Base-by-base conservation (phyloP, 768 basidiomycete species). In the Favolaschia claudopus region DNA sequence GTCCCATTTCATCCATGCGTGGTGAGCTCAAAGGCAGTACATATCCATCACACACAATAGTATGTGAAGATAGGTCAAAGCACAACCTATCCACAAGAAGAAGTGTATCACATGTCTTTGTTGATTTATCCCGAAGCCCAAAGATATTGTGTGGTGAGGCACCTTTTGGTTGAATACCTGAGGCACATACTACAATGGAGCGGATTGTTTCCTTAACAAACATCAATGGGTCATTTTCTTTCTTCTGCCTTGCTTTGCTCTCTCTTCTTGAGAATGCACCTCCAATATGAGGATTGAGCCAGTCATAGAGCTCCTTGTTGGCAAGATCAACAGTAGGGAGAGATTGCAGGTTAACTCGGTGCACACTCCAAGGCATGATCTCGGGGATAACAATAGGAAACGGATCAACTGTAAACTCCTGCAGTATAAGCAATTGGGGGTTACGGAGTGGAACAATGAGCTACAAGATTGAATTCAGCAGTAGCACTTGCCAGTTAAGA, bases 31-130 rank as follows among this genome's bases (percentile, higher is more conserved):
- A 69, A 1, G 82, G 79, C 5, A 81, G 67, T 7, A 82, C 72
- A 65, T 74, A 85, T 4, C 75, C 77, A 55, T 86, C 82, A 17
- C 73, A 75, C 17, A 86, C 67, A 4, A 86, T 43, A 1, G n/a
- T n/a, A n/a, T n/a, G n/a, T n/a, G n/a, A n/a, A n/a, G n/a, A n/a
- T n/a, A n/a, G n/a, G n/a, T n/a, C 86, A 27, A 82, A 70, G 6
- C 80, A 76, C 33, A 87, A 65, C 25, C 69, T 67, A 28, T 76
- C 73, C 48, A 87, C 63, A 60, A 86, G 77, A 37, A 87, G 68
- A 29, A 85, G 24, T 0, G 80, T 76, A 49, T 82, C 66, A 29
- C 59, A 32, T 1, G 62, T 68, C 1, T 37, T 43, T 38, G 49
- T 42, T 27, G 51, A 62, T 1, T 65, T 60, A 43, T 71, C 62